Evolutionary conservation across 805 yeast genomes (phyloP), one percentile per base, ranked within the genome.

Genomic region (Spathaspora boniae): DNA sequence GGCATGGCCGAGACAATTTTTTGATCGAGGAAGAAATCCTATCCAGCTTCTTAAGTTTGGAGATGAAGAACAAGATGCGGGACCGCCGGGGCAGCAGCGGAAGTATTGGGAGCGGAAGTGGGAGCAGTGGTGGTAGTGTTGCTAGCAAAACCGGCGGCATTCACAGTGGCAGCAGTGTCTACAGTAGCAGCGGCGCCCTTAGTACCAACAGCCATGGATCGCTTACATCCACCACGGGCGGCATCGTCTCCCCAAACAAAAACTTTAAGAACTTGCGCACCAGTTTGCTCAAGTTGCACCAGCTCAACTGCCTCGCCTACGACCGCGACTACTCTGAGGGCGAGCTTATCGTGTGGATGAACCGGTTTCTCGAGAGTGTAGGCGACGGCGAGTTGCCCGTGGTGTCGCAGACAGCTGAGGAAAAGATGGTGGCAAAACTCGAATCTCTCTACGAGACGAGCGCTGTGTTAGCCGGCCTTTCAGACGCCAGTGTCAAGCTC

Each of bases 271-370:
- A 31, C 15, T 18, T 38, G 9, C 14, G 39, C 28, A 26, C 39
- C 8, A 38, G 42, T 22, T 35, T 38, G 9, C 32, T 38, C 17
- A 38, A 38, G 16, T 35, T 38, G 5, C 42, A 38, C 26, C 42
- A 38, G 19, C 32, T 38, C 24, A 34, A 26, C 15, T 34, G 39
- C 16, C 24, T 34, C 15, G 42, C 34, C 9, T 38, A 38, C 17
- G 36, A 31, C 21, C 21, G 29, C 4, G 36, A 38, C 14, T 35
- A 38, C 22, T 34, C 38, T 12, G 42, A 38, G 29, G 38, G 42
- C 8, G 39, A 38, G 11, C 23, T 38, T 9, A 25, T 31, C 6
- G 31, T 34, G 6, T 16, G 28, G n/a, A 34, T 38, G 11, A 38
- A 38, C 20, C 31, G 32, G 11, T 27, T 37, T 28, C 16, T 26